Evolutionary conservation across 2,329 filamentous ascomycete genomes (phyloP), one percentile per base, ranked within the genome.

Genomic region (Pezicula radicicola): DNA sequence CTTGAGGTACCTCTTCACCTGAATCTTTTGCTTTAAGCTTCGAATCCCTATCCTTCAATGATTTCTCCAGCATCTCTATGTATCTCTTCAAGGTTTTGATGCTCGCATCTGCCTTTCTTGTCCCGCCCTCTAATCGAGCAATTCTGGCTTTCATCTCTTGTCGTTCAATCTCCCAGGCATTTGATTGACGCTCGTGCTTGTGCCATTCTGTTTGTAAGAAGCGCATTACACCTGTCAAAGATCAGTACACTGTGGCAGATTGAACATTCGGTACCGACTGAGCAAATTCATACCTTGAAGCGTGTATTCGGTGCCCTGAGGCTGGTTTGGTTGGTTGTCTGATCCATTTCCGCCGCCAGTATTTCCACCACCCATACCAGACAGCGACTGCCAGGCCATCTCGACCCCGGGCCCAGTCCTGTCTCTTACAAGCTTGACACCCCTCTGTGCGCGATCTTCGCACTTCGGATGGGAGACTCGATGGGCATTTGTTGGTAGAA

Each of bases 151-250:
- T 96, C 94, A 99, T 97, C 75, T 99, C 94, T 64, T 96, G 94
- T 67, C 91, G 87, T 73, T 99, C 94, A 68, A 99, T 99, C 72
- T 99, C 94, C 94, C 94, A 99, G 36, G 91, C 87, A 73, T 99
- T 99, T 64, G 94, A 85, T 68, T 97, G 94, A 72, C 94, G 89
- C 74, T 99, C 94, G 71, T 99, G 93, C 61, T 91, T 88, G 73
- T 99, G 94, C 94, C 94, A 99, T 81, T 99, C 93, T 45, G 94
- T 94, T 75, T 99, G 94, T 37, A 99, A 84, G 70, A 99, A 99
- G 72, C 94, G 92, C 94, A 99, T 99, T 36, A 99, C 94, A 67
- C 94, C 90, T 94, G 61, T 96, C 37, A 96, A 91, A 65, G 91
- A 87, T 92, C 60, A 53, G 51, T 48, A 40, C 25, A 25, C 8